A percentile compares a stretch with the other conserved stretches of the same genome.
Evolutionary conservation across 805 yeast genomes (phyloP).

Genomic region (Candida montana): DNA sequence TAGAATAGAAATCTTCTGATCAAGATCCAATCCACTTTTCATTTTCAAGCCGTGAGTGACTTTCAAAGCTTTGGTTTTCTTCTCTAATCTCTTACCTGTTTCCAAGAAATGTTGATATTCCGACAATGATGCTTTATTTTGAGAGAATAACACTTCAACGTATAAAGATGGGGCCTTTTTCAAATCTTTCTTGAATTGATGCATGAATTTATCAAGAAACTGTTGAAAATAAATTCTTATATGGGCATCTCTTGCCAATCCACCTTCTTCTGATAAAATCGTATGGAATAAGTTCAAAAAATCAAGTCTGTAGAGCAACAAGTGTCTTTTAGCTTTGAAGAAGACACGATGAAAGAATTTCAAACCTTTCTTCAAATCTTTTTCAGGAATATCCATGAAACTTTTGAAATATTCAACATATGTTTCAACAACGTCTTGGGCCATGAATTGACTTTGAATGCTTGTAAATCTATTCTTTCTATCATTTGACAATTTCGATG

Average conservation of each 20-base stretch:
- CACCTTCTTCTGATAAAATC: constrained; percentile 42
- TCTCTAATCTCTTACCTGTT: constrained; percentile 43
- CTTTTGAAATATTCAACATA: constrained; percentile 58
- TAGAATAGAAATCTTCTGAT: constrained; percentile 45
- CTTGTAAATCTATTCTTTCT: constrained; percentile 40
- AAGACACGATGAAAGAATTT: constrained; percentile 69
- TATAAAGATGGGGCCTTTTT: constrained; percentile 48
- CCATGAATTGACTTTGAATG: constrained; percentile 42
- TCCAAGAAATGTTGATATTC: constrained; percentile 47
- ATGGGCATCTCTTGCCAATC: constrained; percentile 39
- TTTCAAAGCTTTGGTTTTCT: background rate
- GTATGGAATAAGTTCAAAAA: constrained; percentile 56
- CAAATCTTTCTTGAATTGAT: constrained; percentile 44
- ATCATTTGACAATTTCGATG: constrained; percentile 16
- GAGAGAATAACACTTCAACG: constrained; percentile 63
- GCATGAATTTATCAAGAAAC: constrained; percentile 62
- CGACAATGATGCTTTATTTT: constrained; percentile 26
- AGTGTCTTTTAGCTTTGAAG: constrained; percentile 53
- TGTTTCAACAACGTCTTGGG: constrained; percentile 57
- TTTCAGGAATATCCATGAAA: constrained; percentile 56
- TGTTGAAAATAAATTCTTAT: constrained; percentile 58
- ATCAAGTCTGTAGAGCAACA: constrained; percentile 63
- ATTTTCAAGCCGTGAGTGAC: constrained; percentile 3
- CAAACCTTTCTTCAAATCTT: constrained; percentile 57
- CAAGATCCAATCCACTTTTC: constrained; percentile 28